Conservation (phyloP, 495 filamentous ascomycete genomes). For the Lindgomyces ingoldianus region DNA sequence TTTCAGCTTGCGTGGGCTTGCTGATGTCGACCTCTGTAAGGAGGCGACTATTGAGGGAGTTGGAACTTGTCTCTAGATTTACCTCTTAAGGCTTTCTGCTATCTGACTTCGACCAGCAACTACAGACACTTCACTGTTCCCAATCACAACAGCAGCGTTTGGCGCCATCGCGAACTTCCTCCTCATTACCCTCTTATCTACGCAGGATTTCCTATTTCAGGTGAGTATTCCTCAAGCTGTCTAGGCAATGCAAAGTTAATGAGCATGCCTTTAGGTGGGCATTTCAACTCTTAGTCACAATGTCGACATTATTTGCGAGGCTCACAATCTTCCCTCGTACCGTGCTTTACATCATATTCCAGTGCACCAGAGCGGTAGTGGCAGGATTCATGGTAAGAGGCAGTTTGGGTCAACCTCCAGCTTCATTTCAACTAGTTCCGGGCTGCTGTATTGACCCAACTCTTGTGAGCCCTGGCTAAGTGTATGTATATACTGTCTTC, state of each 20-base stretch:
- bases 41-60: slow-evolving; percentile 42
- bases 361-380: slow-evolving; percentile 25
- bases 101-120: slow-evolving; percentile 13
- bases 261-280: slow-evolving; percentile 6
- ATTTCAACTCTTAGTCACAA: slow-evolving; percentile 38
- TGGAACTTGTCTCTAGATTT: slow-evolving; percentile 33
- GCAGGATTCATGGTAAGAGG: slow-evolving; percentile 26
- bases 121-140: slow-evolving; percentile 19
- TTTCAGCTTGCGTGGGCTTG: slow-evolving; percentile 47
- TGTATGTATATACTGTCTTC: slow-evolving; percentile 9
- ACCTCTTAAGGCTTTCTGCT: slow-evolving; percentile 23
- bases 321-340: slow-evolving; percentile 29
- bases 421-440: slow-evolving; percentile 4
- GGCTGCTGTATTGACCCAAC: slow-evolving; percentile 33
- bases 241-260: not conserved
- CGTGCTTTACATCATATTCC: slow-evolving; percentile 30
- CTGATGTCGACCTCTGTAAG: slow-evolving; percentile 50
- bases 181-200: slow-evolving; percentile 31
- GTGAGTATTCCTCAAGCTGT: not conserved
- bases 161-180: slow-evolving; percentile 20
- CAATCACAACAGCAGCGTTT: slow-evolving; percentile 22
- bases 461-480: slow-evolving; percentile 24
- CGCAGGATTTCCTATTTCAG: slow-evolving; percentile 27
- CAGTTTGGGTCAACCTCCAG: slow-evolving; percentile 9
- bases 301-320: slow-evolving; percentile 30